Conservation (phyloP, 768 basidiomycete species). For the Mycena latifolia region DNA sequence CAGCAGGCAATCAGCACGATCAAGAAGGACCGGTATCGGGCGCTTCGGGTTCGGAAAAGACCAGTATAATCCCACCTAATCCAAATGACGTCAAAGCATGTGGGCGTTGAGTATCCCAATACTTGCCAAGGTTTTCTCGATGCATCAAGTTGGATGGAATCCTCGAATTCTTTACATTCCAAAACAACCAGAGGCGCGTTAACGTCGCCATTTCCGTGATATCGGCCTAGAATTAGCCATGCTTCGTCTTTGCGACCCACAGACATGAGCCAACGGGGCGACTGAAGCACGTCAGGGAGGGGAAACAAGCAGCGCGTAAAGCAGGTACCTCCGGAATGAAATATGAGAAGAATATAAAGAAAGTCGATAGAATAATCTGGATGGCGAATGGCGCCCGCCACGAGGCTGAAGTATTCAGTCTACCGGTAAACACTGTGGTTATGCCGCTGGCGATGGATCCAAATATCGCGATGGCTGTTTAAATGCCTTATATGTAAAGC, state of each 20-base stretch:
- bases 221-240: slow-evolving; percentile 59
- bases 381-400: slow-evolving; percentile 31
- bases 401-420: slow-evolving; percentile 19
- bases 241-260: slow-evolving; percentile 64
- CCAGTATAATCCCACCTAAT: slow-evolving; percentile 64
- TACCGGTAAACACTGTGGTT: slow-evolving; percentile 18
- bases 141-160: slow-evolving; percentile 60
- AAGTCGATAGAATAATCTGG: slow-evolving; percentile 29
- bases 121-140: slow-evolving; percentile 69
- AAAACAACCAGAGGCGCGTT: slow-evolving; percentile 64
- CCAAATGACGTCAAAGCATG: neutral
- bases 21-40: slow-evolving; percentile 60
- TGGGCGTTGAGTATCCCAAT: neutral
- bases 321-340: slow-evolving; percentile 52
- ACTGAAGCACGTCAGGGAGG: slow-evolving; percentile 42
- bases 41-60: slow-evolving; percentile 60
- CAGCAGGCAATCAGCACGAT: slow-evolving; percentile 68
- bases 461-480: slow-evolving; percentile 22
- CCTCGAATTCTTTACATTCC: slow-evolving; percentile 66
- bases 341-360: slow-evolving; percentile 42
- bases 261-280: slow-evolving; percentile 67
- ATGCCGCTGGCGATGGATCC: slow-evolving; percentile 22
- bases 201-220: slow-evolving; percentile 64
- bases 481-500: neutral
- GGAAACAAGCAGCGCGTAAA: neutral